Evolutionary conservation across 495 filamentous ascomycete species (phyloP), one percentile per base, ranked within the genome.

Genomic region (Hypoxylon fragiforme): DNA sequence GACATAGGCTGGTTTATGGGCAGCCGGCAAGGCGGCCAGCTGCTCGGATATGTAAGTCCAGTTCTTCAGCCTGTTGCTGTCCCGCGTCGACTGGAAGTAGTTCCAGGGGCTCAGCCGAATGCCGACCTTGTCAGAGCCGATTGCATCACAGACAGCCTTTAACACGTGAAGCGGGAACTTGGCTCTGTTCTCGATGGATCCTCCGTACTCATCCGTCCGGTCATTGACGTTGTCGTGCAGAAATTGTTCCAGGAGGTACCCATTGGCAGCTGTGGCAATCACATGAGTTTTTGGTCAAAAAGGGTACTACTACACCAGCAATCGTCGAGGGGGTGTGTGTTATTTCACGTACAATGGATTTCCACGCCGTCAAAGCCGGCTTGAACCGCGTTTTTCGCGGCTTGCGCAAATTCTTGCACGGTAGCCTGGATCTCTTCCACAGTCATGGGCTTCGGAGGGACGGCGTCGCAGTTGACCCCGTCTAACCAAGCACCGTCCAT

Each of bases 311-410:
- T 67, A 39, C 70, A 66, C 11, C 75, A 63, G 63, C 85, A 86
- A 60, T 87, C 81, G 55, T 86, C 81, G 41, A 85, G 71, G 44
- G 14, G 87, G n/a, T n/a, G n/a, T n/a, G n/a, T 60, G 60, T 83
- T 84, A 3, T 82, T 84, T 54, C 86, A 88, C 9, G 79, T 83
- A 48, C 73, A 77, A 60, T 88, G 85, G 45, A 88, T 75, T 67
- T 90, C 87, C 2, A 90, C 85, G 19, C 85, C 86, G 59, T 89
- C 86, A 45, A 88, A 89, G 11, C 85, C 86, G 1, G 85, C 85
- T 14, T 73, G 72, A 20, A 88, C 66, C 3, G 84, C 82, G 39
- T 80, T 80, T 54, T 76, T 70, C 0, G 85, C 80, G 8, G 83
- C 85, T 30, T 77, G 68, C 2, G 71, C 83, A 37, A 82, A 88